These are phyloP conservation scores for Xylariaceae sp. DNA, from an alignment of 2,329 filamentous ascomycete genomes.

Conservation along the genomic window DNA sequence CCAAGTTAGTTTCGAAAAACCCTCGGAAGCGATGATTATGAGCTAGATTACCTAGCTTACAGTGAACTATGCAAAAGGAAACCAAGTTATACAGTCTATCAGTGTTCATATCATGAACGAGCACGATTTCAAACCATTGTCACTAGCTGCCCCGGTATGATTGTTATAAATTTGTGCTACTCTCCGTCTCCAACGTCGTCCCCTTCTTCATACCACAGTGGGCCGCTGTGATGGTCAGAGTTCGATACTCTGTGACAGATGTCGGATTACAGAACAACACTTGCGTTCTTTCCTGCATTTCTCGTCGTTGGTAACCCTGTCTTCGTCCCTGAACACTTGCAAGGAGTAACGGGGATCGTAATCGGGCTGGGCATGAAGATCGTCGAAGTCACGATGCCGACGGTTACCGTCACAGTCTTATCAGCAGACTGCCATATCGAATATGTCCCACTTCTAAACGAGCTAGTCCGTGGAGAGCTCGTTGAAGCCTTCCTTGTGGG, in stretches of 20 bases:
- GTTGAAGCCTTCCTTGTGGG: too few relatives aligned
- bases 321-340: slow-evolving; percentile 2
- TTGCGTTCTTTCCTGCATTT: too few relatives aligned
- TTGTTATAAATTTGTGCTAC: too few relatives aligned
- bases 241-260: slow-evolving; percentile 5
- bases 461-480: background rate
- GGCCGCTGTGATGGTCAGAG: slow-evolving; percentile 7
- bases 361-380: slow-evolving; percentile 28
- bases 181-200: background rate
- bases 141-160: too few relatives aligned
- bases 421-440: background rate
- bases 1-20: too few relatives aligned
- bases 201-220: background rate
- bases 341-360: slow-evolving; percentile 16
- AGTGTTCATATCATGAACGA: too few relatives aligned
- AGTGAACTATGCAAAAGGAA: too few relatives aligned
- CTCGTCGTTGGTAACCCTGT: too few relatives aligned
- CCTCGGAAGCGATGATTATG: too few relatives aligned
- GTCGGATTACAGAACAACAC: background rate
- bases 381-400: slow-evolving; percentile 24
- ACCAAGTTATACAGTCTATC: too few relatives aligned
- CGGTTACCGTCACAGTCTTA: slow-evolving; percentile 11
- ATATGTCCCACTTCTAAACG: background rate
- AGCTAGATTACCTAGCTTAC: too few relatives aligned
- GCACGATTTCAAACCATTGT: too few relatives aligned